Evolutionary conservation across 176 grass and related monocot species (phyloP), one percentile per base, ranked within the genome.

Genomic region (Oryza meyeriana): DNA sequence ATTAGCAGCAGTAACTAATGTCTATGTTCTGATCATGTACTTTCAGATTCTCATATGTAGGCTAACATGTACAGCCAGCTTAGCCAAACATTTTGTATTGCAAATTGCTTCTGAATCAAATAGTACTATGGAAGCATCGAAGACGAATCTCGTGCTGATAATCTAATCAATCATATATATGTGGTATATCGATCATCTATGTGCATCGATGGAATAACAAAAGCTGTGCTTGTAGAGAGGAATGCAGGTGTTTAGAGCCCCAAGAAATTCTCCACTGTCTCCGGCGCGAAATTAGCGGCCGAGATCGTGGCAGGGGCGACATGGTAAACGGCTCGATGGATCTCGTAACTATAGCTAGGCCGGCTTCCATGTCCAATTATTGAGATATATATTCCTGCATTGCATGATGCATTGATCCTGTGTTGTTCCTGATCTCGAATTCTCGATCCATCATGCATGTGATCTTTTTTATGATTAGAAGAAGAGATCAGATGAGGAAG

Each of bases 201-300:
- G 16, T 25, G 66, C 57, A 72, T 73, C 57, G 39, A 47, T 35
- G 6, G 36, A 63, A 47, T 73, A 82, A 64, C 57, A 82, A 18
- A 9, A 0, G 12, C 4, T 28, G 55, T 47, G 68, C 28, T 33
- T 34, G 55, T 72, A 17, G 13, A 11, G 62, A 66, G 33, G 61
- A n/a, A n/a, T n/a, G n/a, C 29, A 67, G 35, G 10, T 3, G 6
- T 42, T 22, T 29, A 66, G 57, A 10, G 35, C 52, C 3, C 71
- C 42, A 76, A 40, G 44, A 67, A 83, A 67, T 67, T 69, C 76
- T 40, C 24, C 3, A 28, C 22, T 66, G 39, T 38, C 64, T 52
- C 70, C 27, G 3, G 10, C 25, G 22, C 30, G 12, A 6, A 69
- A 45, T 20, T 16, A 22, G 38, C 17, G 48, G 17, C 48, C 48